Conservation (phyloP, 1,284 basidiomycete genomes). For the Ustilago curta region DNA sequence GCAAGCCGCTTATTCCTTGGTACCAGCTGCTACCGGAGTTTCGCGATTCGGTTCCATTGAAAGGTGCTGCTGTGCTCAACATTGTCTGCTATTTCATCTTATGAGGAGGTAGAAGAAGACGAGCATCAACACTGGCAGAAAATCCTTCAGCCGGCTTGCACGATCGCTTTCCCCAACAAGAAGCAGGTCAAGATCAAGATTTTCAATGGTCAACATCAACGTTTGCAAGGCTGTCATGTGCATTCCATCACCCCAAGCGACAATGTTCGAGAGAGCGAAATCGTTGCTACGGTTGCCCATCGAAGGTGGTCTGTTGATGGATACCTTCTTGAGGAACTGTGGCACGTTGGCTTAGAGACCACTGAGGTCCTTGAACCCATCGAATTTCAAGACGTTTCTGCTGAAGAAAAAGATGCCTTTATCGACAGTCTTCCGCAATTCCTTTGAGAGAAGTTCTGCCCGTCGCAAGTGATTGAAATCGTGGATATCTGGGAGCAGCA, state of each 20-base stretch:
- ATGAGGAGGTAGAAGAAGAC: too few species aligned
- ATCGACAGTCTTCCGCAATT: neutral
- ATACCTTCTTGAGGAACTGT: neutral
- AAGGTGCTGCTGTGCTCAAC: neutral
- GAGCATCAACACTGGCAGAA: too few species aligned
- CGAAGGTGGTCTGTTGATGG: neutral
- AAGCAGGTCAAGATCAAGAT: too few species aligned
- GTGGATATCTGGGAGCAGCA: slow-evolving; percentile 13
- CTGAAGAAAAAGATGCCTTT: neutral
- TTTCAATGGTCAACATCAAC: neutral
- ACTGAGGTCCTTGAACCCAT: neutral
- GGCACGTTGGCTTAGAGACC: neutral
- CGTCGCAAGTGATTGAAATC: neutral
- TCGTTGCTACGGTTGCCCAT: neutral
- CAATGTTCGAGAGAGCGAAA: neutral
- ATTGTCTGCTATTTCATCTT: neutral
- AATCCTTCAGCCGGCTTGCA: too few species aligned
- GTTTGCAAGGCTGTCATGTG: too few species aligned
- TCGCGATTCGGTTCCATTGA: too few species aligned
- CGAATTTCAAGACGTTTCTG: neutral
- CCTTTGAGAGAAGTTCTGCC: neutral
- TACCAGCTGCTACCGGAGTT: too few species aligned
- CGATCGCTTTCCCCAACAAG: too few species aligned
- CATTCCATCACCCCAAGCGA: neutral
- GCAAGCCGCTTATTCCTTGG: neutral